Evolutionary conservation across 768 basidiomycete species (phyloP), one percentile per base, ranked within the genome.

Genomic region (Termitomyces heimii): DNA sequence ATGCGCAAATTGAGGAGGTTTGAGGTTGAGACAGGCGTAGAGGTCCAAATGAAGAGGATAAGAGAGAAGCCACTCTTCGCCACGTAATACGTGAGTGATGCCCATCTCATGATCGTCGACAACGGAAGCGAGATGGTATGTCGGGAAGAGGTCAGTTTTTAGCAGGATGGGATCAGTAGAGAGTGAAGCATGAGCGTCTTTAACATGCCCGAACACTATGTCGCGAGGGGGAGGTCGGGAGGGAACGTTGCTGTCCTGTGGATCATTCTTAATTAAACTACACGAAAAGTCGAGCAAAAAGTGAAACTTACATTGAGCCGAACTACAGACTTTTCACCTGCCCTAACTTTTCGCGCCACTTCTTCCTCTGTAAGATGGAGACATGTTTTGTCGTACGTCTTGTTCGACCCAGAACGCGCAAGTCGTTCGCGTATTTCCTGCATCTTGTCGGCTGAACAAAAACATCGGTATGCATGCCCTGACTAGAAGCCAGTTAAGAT

Each of bases 61-160:
- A 1, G 95, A 98, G 2, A 93, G 86, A 12, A 98, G 77, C 97
- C 97, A 99, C 82, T 98, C 97, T 90, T 98, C 95, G 50, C 97
- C 97, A 28, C 97, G 84, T 1, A 98, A 73, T 5, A 98, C 95
- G 71, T 98, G 97, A 0, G 94, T 92, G 24, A 99, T 92, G 0
- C 86, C 87, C 97, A 99, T 99, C 64, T 87, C 84, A 64, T 94
- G 85, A 71, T 99, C 97, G 63, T 99, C 97, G 0, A 96, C 92
- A 0, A 98, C 92, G 22, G 87, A 94, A 0, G 97, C 96, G 5
- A 99, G 81, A 62, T 98, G 97, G 67, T 99, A 99, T 0, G 96
- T 98, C 5, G 97, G 97, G 68, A 89, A 96, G 1, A 83, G 75
- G 68, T 99, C 97, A 1, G 90, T 87, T 70, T 99, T 98, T 59